Evolutionary conservation across 495 filamentous ascomycete species (phyloP), one percentile per base, ranked within the genome.

Genomic region (Penicillium macrosclerotiorum): DNA sequence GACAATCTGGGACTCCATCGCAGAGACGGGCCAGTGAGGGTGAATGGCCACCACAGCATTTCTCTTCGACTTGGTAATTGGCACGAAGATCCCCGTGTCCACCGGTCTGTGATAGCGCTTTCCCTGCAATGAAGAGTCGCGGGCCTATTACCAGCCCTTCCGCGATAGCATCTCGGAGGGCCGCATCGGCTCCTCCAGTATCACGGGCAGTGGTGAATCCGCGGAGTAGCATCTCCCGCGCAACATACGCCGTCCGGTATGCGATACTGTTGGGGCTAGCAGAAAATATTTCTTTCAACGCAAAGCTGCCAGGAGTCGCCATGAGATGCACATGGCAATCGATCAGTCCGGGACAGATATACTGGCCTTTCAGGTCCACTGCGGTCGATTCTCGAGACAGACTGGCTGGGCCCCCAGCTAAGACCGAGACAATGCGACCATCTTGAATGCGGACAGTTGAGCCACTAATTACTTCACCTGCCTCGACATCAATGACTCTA

Each of bases 241-340:
- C 38, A 0, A 59, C 45, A 33, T 49, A 47, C 16, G 49, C 34
- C 2, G 41, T 27, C 6, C 57, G 57, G 18, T 47, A 45, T 8
- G 42, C 37, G 13, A 49, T 44, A 6, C 12, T 36, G 35, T 42
- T 55, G 1, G 37, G 42, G 9, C 45, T 50, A 23, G 47, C 47
- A 3, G 47, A 19, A 5, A 50, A 50, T 1, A 58, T 39, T 8
- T 64, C 52, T 5, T 39, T 45, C 0, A 68, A 42, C 4, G 27
- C 41, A 18, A 49, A 26, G 7, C 60, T 49, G 5, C 73, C 69
- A 0, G 73, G 70, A 5, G 63, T 67, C 1, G 75, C 63, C 12
- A 55, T 58, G 24, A 81, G 59, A 40, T 81, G 78, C 11, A 80
- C 76, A 48, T 81, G 78, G 50, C 65, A 68, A 55, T 82, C 78